phyloP scores from a whole-genome alignment of 2,329 filamentous ascomycete genomes.

The Xylariales sp. region DNA sequence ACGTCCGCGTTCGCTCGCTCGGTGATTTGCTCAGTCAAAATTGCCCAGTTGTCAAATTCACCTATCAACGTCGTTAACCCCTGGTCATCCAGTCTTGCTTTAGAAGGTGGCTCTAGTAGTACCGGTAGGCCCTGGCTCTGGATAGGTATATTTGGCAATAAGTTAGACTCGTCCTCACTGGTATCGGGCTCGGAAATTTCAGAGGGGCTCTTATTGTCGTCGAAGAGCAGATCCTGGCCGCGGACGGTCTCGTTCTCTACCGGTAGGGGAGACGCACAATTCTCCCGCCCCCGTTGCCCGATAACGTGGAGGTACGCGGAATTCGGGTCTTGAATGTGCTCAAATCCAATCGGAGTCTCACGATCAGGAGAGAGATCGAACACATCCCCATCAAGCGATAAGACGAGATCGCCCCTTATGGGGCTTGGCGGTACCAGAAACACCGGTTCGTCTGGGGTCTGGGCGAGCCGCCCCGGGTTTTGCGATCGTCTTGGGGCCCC shows the following conservation, averaged over 20 bases:
- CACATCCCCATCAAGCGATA: background rate
- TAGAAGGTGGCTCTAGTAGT: constrained; percentile 1
- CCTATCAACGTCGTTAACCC: constrained; percentile 20
- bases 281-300: constrained; percentile 11
- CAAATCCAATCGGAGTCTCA: background rate
- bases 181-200: constrained; percentile 3
- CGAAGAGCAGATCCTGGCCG: constrained; percentile 52
- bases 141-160: constrained; percentile 1
- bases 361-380: background rate
- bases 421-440: background rate
- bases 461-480: background rate
- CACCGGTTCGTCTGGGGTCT: background rate
- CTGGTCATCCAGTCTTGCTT: background rate
- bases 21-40: constrained; percentile 1
- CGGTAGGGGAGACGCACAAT: constrained; percentile 26
- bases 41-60: constrained; percentile 2
- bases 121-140: constrained; percentile 16
- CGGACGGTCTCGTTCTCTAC: constrained; percentile 51
- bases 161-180: constrained; percentile 6
- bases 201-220: constrained; percentile 34
- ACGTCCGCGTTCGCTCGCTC: background rate
- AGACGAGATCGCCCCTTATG: background rate
- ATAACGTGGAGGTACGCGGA: background rate
- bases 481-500: background rate
- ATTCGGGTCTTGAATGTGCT: background rate